Base-by-base conservation (phyloP, 371 early-diverging fungal genomes). In the Chytridiales sp. region DNA sequence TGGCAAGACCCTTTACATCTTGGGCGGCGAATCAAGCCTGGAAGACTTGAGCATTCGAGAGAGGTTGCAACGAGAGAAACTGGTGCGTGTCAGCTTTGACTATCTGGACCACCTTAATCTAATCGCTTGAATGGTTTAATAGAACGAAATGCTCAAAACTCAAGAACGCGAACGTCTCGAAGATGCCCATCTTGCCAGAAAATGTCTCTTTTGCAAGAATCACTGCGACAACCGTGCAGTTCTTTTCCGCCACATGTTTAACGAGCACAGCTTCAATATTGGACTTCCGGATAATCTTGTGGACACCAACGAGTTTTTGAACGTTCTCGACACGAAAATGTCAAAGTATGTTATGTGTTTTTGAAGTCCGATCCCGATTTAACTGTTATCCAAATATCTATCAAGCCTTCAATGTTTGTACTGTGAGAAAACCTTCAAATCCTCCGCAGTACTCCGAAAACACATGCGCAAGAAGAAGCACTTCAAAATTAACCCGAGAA, bases 391-490 rank as follows among this genome's bases (percentile, higher is more conserved):
- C 95, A 75, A 90, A 90, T 76, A 86, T 81, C 4, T 96, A 52
- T 32, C 36, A 62, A 87, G 86, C 42, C 80, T 90, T 27, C 88
- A 91, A 62, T 97, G 97, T 61, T 72, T 95, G 29, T 95, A 95
- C 70, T 97, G 97, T 69, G 96, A 97, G 75, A 91, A 91, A 75
- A 85, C 80, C 3, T 97, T 95, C 72, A 92, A 91, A 13, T 85
- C 87, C 26, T 78, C 86, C 5, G 86, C 90, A 0, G 93, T 93
- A 9, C 80, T 97, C 51, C 86, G 96, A 53, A 91, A 92, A 71
- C 97, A 97, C 62, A 94, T 97, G 95, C 88, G 95, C 66, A 97
- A 97, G 80, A 97, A 97, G 88, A 95, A 93, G 81, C 95, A 95
- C 71, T 96, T 95, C 76, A 92, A 92, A 78, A 92, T 96, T 72